Percentiles rank a stretch among this genome's conserved stretches.
phyloP scores from a whole-genome alignment of 768 basidiomycete species.

The Cystobasidium onofrii region DNA sequence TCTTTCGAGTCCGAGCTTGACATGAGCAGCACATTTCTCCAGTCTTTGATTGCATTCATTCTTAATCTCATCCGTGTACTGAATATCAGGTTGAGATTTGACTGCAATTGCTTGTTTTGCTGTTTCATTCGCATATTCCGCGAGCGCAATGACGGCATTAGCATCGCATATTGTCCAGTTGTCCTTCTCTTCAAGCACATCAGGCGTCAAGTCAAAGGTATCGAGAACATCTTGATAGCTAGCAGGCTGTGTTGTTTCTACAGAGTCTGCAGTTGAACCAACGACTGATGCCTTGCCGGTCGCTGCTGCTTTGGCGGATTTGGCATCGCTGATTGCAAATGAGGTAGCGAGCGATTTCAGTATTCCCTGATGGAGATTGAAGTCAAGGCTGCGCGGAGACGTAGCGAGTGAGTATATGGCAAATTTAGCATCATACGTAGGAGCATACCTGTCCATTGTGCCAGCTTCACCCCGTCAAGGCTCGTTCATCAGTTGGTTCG shows the following conservation, averaged over 20 bases:
- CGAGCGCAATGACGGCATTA: slow-evolving; percentile 35
- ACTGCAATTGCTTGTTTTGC: not conserved
- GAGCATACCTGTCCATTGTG: not conserved
- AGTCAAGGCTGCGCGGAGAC: slow-evolving; percentile 16
- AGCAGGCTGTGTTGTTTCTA: not conserved
- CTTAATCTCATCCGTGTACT: not conserved
- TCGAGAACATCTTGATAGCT: not conserved
- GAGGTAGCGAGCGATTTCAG: slow-evolving; percentile 34
- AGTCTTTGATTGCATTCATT: not conserved
- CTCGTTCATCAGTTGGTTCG: not conserved
- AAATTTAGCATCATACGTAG: not conserved
- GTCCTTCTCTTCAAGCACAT: not conserved
- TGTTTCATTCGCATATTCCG: slow-evolving; percentile 2
- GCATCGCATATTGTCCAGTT: slow-evolving; percentile 31
- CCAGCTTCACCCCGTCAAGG: not conserved
- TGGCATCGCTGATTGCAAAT: not conserved
- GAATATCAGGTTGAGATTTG: not conserved
- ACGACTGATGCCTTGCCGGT: not conserved
- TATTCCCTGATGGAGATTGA: slow-evolving; percentile 31
- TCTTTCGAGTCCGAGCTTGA: slow-evolving; percentile 8
- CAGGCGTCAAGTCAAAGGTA: slow-evolving; percentile 8
- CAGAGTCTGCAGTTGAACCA: not conserved
- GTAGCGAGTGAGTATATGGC: not conserved
- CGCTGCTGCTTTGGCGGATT: not conserved
- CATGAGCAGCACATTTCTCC: not conserved